phyloP scores from a whole-genome alignment of 805 yeast species.

The Lachancea nothofagi region DNA sequence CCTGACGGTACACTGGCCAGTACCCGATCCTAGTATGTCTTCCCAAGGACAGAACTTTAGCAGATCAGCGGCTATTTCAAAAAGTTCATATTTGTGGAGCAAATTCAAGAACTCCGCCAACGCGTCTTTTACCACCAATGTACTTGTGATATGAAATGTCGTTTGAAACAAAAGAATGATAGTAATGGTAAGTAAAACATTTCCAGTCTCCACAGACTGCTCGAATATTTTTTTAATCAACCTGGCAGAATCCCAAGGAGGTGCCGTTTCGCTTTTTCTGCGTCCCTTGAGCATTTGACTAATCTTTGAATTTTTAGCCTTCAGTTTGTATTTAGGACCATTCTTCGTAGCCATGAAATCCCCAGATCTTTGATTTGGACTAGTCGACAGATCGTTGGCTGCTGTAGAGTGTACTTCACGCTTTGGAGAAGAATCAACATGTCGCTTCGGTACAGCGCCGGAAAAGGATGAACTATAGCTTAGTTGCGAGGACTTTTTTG shows the following conservation, averaged over 20 bases:
- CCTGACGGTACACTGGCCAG: slow-evolving; percentile 38
- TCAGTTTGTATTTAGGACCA: neutral
- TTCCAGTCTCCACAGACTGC: slow-evolving; percentile 31
- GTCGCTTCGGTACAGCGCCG: neutral
- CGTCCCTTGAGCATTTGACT: slow-evolving; percentile 1
- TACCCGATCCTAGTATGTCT: slow-evolving; percentile 24
- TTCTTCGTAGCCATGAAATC: neutral
- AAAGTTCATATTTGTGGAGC: slow-evolving; percentile 31
- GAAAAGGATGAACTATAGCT: slow-evolving; percentile 10
- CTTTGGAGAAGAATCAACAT: neutral
- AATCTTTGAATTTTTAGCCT: slow-evolving; percentile 1
- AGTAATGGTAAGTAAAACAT: slow-evolving; percentile 26
- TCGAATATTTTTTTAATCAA: slow-evolving; percentile 27
- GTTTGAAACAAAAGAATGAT: slow-evolving; percentile 30
- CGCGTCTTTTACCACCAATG: slow-evolving; percentile 26
- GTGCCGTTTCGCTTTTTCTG: slow-evolving; percentile 5
- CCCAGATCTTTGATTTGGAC: neutral
- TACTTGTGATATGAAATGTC: slow-evolving; percentile 23
- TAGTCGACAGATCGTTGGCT: neutral
- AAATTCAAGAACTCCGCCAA: slow-evolving; percentile 28
- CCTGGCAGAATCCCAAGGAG: slow-evolving; percentile 32
- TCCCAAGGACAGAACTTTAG: slow-evolving; percentile 33
- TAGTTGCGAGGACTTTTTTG: slow-evolving; percentile 10
- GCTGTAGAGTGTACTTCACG: neutral
- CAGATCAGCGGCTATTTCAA: slow-evolving; percentile 32